These are phyloP conservation scores for Apium graveolens DNA, from an alignment of 129 eudicot genomes.

Conservation along the genomic window DNA sequence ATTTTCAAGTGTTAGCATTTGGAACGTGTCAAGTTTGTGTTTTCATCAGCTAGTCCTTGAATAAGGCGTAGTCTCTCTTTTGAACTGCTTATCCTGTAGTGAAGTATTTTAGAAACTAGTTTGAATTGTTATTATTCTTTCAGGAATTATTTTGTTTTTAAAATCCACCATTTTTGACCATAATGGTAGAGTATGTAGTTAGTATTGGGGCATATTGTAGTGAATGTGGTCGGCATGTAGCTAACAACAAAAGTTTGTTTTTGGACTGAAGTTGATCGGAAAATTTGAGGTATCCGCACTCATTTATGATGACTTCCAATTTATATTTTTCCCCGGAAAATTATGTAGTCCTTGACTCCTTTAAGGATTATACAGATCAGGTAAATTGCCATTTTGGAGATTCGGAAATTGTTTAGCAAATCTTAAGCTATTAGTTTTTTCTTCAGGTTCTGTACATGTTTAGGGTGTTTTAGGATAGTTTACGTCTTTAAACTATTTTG, in stretches of 20 bases:
- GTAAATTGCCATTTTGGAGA: not conserved
- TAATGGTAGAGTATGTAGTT: not conserved
- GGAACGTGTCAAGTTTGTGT: not conserved
- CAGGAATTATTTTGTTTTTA: constrained; percentile 12
- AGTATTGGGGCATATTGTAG: constrained; percentile 1
- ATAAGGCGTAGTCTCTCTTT: not conserved
- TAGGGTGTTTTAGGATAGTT: not conserved
- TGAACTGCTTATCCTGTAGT: not conserved
- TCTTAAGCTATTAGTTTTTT: not conserved
- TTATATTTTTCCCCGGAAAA: not conserved
- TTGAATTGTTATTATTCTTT: not conserved
- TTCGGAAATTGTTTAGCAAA: not conserved
- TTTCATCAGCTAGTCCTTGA: not conserved
- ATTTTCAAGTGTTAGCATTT: not conserved
- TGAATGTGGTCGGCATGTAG: constrained; percentile 17
- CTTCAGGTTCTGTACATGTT: not conserved
- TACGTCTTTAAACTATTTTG: not conserved
- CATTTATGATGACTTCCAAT: not conserved
- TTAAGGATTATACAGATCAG: not conserved
- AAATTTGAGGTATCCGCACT: not conserved
- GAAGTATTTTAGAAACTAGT: not conserved
- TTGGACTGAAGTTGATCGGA: not conserved
- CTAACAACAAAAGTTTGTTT: constrained; percentile 7
- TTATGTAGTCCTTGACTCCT: not conserved
- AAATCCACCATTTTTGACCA: constrained; percentile 16